Percentiles rank a stretch among this genome's conserved stretches.
Conservation (phyloP, 1,284 basidiomycete genomes). For the Rhodotorula sp. region DNA sequence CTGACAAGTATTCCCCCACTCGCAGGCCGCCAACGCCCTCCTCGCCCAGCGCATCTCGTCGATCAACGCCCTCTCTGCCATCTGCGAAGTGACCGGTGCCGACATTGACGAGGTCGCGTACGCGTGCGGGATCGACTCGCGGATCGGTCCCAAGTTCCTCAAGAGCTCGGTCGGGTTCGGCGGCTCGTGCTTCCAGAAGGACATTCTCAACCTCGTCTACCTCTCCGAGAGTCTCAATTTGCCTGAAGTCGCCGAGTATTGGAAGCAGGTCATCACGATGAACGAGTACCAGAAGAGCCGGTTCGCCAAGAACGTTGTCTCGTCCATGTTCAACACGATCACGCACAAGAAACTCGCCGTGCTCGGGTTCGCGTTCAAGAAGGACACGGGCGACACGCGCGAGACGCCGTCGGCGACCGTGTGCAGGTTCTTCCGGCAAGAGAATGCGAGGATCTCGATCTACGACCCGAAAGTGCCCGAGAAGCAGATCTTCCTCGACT, state of each 20-base stretch:
- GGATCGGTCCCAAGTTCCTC: slow-evolving; percentile 93
- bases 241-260: slow-evolving; percentile 97
- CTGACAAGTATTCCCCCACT: background rate
- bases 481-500: slow-evolving; percentile 56
- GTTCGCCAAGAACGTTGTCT: slow-evolving; percentile 51
- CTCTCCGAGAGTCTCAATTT: slow-evolving; percentile 89
- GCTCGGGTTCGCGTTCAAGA: slow-evolving; percentile 68
- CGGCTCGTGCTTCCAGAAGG: slow-evolving; percentile 98
- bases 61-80: slow-evolving; percentile 95
- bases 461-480: slow-evolving; percentile 82
- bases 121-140: slow-evolving; percentile 88
- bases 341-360: slow-evolving; percentile 95
- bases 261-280: slow-evolving; percentile 83
- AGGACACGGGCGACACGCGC: slow-evolving; percentile 91
- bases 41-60: slow-evolving; percentile 94
- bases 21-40: slow-evolving; percentile 89
- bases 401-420: slow-evolving; percentile 96
- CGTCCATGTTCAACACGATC: slow-evolving; percentile 87
- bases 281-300: slow-evolving; percentile 90
- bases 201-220: slow-evolving; percentile 98
- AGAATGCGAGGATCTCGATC: slow-evolving; percentile 79
- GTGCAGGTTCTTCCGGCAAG: slow-evolving; percentile 86
- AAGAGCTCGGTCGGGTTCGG: slow-evolving; percentile 96
- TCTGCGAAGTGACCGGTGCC: slow-evolving; percentile 99
- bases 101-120: slow-evolving; percentile 97